Conservation (phyloP, 2,329 filamentous ascomycete genomes). For the Coleophoma eucalyptorum region DNA sequence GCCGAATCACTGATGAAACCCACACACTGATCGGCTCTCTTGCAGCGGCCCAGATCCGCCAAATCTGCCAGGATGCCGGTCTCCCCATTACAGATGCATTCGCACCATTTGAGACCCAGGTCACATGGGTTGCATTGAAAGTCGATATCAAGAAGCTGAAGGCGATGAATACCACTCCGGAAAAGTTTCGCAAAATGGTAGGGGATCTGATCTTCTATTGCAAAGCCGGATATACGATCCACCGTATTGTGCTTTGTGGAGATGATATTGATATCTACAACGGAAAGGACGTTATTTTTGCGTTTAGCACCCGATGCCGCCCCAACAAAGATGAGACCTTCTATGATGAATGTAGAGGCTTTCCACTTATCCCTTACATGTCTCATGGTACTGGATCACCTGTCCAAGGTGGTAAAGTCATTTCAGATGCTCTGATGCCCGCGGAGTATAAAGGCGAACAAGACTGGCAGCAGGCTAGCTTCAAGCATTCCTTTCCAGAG, state of each 20-base stretch:
- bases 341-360: conserved; percentile 39
- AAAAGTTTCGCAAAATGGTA: conserved; percentile 34
- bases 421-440: conserved; percentile 39
- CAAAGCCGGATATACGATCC: conserved; percentile 38
- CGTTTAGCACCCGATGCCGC: conserved; percentile 42
- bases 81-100: conserved; percentile 41
- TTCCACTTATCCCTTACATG: conserved; percentile 44
- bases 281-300: conserved; percentile 43
- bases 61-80: conserved; percentile 28
- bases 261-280: conserved; percentile 46
- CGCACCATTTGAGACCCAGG: conserved; percentile 41
- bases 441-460: conserved; percentile 35
- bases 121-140: conserved; percentile 47
- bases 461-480: conserved; percentile 27
- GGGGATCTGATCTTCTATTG: conserved; percentile 38
- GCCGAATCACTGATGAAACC: conserved; percentile 41
- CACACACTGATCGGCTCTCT: conserved; percentile 36
- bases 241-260: conserved; percentile 41
- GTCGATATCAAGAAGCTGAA: conserved; percentile 54
- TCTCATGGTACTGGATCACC: conserved; percentile 32
- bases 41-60: conserved; percentile 37
- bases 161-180: conserved; percentile 44
- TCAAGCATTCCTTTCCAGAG: conserved; percentile 32
- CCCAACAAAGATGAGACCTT: conserved; percentile 38
- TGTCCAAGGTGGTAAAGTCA: conserved; percentile 38